Evolutionary conservation across 495 filamentous ascomycete genomes (phyloP), one percentile per base, ranked within the genome.

Genomic region (Talaromyces borbonicus): DNA sequence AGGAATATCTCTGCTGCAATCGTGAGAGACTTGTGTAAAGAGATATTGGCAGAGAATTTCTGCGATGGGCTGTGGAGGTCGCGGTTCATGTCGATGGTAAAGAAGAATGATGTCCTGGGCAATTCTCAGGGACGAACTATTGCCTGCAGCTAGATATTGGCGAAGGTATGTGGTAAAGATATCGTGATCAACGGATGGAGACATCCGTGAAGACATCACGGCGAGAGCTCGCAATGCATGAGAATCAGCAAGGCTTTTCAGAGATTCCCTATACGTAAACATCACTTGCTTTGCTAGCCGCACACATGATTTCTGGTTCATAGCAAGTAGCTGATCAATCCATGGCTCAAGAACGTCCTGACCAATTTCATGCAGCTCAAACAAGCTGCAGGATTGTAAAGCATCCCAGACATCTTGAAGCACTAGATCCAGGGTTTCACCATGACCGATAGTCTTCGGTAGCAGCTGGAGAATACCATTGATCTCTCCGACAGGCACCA

Each of bases 371-470:
- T 43, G 48, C 29, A 66, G 59, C 16, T 54, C 52, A 20, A 67
- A 59, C 19, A 71, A 56, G 31, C 55, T 62, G 41, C 66, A 68
- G 7, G 47, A 49, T 8, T 63, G 63, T 48, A 71, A 64, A 4
- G 66, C 62, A 52, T 56, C 56, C 68, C 68, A 71, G 50, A 71
- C 56, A 3, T 51, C 43, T 30, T 54, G 49, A 36, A 65, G 63
- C 14, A 58, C 49, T 5, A 49, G 47, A 5, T 45, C 27, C 16
- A 67, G 32, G 9, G 46, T 19, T 24, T 46, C 38, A 22, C 16
- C 14, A 20, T 14, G 15, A 9, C 12, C 25, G 3, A 39, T n/a
- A 3, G 58, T 53, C 1, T 49, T 46, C 4, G 62, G 57, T 5
- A 66, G 5, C 16, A 53, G 38, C 15, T 41, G 48, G 7, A 71